These are phyloP conservation scores for Leishmania tarentolae DNA, from an alignment of 208 protist genomes.

Conservation along the genomic window DNA sequence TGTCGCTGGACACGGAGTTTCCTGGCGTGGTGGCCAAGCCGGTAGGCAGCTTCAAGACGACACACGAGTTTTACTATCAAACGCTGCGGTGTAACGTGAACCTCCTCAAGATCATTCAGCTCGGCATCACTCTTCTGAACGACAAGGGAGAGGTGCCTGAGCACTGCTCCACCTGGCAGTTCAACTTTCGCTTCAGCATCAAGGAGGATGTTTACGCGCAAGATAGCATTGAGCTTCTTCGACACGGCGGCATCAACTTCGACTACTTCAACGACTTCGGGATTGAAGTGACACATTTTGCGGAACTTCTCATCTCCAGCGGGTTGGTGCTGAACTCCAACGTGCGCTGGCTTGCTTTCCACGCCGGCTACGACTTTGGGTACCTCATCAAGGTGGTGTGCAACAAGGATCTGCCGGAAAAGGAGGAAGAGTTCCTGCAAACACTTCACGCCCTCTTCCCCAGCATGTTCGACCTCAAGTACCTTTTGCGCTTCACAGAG, in stretches of 20 bases:
- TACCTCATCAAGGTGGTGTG: slow-evolving; percentile 97
- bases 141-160: slow-evolving; percentile 96
- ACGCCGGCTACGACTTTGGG: slow-evolving; percentile 99
- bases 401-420: slow-evolving; percentile 93
- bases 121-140: slow-evolving; percentile 98
- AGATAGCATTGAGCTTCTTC: slow-evolving; percentile 97
- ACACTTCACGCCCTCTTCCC: slow-evolving; percentile 97
- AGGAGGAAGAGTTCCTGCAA: slow-evolving; percentile 97
- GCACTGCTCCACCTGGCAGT: slow-evolving; percentile 98
- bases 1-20: slow-evolving; percentile 99
- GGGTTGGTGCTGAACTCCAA: slow-evolving; percentile 96
- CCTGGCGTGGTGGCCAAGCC: slow-evolving; percentile 98
- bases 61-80: slow-evolving; percentile 97
- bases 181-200: slow-evolving; percentile 99
- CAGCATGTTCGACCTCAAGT: slow-evolving; percentile 98
- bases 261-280: slow-evolving; percentile 93
- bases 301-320: slow-evolving; percentile 96
- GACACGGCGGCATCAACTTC: slow-evolving; percentile 97
- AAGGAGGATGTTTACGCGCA: slow-evolving; percentile 97
- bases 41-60: slow-evolving; percentile 94
- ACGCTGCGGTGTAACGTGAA: slow-evolving; percentile 98
- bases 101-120: slow-evolving; percentile 99
- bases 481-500: slow-evolving; percentile 96
- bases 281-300: slow-evolving; percentile 97
- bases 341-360: slow-evolving; percentile 98